Evolutionary conservation across 306 rosid genomes (phyloP), one percentile per base, ranked within the genome.

Genomic region (Carpinus viminea): DNA sequence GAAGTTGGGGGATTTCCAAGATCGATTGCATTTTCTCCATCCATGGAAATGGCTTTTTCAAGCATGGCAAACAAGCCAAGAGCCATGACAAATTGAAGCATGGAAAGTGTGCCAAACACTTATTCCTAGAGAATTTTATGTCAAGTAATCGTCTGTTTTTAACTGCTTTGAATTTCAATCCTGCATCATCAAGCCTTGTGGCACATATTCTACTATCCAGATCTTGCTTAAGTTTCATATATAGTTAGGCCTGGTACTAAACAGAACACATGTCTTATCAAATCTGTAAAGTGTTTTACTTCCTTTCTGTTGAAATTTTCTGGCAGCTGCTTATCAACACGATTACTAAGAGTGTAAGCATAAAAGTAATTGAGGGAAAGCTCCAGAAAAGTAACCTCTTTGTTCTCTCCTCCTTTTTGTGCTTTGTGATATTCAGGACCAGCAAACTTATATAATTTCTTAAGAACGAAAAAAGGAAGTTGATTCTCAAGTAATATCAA

Each of bases 401-500:
- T 18, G 0, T 48, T 47, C 0, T 0, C 3, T 4, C 38, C 36
- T 60, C 4, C 36, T 28, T 61, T 21, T 15, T 8, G 11, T 4
- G n/a, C 13, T 3, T 38, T 38, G 2, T 1, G 28, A 56, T 7
- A 10, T 3, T 2, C 5, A 10, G 31, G 12, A 8, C 31, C n/a
- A 2, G 43, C 4, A 38, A 38, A 38, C 3, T 75, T 3, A 13
- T 65, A 84, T 7, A 84, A 26, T 1, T 77, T 20, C 15, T 48
- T 8, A 6, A 85, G 75, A 12, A 81, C 60, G 46, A 31, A 74
- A 54, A 73, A 80, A 0, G 83, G 85, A 45, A 84, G 66, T 41
- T 80, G 87, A 54, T 85, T 81, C 36, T 85, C 88, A 7, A 81
- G 82, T 28, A 81, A 26, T 3, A 81, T 46, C 68, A 81, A 45